Evolutionary conservation across 2,329 filamentous ascomycete genomes (phyloP).

Genomic region (Cordyceps javanica): DNA sequence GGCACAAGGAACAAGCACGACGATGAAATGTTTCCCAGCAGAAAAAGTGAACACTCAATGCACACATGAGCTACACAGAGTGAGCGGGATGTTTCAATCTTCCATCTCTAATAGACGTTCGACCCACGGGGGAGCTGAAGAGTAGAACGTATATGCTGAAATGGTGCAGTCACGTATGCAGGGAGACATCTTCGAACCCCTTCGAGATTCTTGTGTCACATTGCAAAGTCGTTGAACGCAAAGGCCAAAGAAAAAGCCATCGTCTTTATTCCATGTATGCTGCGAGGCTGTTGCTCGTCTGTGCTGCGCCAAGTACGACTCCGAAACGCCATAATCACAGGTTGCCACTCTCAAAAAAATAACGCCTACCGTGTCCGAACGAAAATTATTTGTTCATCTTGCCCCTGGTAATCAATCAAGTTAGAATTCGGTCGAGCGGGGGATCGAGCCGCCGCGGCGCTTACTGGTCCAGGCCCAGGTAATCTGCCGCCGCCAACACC

Average conservation of each 20-base stretch:
- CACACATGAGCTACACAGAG: constrained; percentile 41
- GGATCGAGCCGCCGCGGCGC: constrained; percentile 18
- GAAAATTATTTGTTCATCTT: constrained; percentile 30
- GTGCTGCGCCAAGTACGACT: background rate
- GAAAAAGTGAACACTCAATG: constrained; percentile 44
- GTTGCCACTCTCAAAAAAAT: background rate
- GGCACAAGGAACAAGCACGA: background rate
- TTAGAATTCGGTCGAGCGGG: constrained; percentile 22
- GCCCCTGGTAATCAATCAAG: constrained; percentile 23
- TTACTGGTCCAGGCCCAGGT: constrained; percentile 59
- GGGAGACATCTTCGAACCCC: background rate
- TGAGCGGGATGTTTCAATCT: constrained; percentile 45
- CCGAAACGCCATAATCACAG: background rate
- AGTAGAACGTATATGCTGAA: constrained; percentile 50
- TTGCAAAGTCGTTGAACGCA: background rate
- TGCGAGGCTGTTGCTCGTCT: background rate
- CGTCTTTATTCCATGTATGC: background rate
- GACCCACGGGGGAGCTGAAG: constrained; percentile 42
- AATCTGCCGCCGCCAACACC: constrained; percentile 71
- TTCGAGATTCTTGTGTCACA: background rate
- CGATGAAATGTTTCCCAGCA: constrained; percentile 39
- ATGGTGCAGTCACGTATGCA: constrained; percentile 27
- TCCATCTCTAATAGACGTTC: constrained; percentile 50
- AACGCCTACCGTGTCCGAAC: background rate
- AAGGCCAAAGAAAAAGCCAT: background rate